phyloP scores from a whole-genome alignment of 2,329 filamentous ascomycete genomes.

The Ampelomyces quisqualis region DNA sequence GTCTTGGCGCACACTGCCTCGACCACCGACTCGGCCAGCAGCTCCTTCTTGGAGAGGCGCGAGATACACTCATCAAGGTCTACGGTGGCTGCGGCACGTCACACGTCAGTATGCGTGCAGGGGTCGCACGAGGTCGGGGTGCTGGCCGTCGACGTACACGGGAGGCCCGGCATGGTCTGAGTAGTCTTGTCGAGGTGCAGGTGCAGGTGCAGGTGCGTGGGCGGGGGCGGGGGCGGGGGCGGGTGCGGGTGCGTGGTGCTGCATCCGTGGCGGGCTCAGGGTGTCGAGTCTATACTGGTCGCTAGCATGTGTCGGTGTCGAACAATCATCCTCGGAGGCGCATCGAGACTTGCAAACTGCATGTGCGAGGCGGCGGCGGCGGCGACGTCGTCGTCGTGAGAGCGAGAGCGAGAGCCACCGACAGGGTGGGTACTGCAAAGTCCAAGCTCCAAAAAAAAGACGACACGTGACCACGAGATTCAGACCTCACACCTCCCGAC shows the following conservation, averaged over 20 bases:
- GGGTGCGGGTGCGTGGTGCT: constrained; percentile 16
- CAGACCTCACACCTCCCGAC: constrained; percentile 13
- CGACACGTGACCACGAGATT: constrained; percentile 21
- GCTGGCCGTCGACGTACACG: constrained; percentile 44
- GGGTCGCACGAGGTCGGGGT: constrained; percentile 3
- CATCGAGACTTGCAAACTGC: constrained; percentile 27
- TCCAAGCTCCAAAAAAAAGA: constrained; percentile 15
- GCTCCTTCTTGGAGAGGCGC: constrained; percentile 93
- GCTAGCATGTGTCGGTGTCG: constrained; percentile 41
- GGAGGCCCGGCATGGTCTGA: constrained; percentile 55
- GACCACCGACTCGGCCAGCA: constrained; percentile 95
- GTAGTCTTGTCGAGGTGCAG: too few relatives aligned
- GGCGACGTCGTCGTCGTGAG: constrained; percentile 4
- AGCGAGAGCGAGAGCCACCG: constrained; percentile 13
- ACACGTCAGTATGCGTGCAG: constrained; percentile 19
- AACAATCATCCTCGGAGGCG: constrained; percentile 44
- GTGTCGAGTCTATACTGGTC: constrained; percentile 41
- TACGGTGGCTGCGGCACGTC: constrained; percentile 70
- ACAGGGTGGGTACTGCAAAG: too few relatives aligned
- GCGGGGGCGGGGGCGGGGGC: too few relatives aligned
- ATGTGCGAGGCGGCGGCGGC: constrained; percentile 16
- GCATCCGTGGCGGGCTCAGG: constrained; percentile 38
- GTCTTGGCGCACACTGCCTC: constrained; percentile 99
- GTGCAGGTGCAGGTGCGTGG: too few relatives aligned
- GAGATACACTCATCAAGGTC: constrained; percentile 98